These are phyloP conservation scores for Acer saccharum DNA, from an alignment of 345 rosid species.

Conservation along the genomic window DNA sequence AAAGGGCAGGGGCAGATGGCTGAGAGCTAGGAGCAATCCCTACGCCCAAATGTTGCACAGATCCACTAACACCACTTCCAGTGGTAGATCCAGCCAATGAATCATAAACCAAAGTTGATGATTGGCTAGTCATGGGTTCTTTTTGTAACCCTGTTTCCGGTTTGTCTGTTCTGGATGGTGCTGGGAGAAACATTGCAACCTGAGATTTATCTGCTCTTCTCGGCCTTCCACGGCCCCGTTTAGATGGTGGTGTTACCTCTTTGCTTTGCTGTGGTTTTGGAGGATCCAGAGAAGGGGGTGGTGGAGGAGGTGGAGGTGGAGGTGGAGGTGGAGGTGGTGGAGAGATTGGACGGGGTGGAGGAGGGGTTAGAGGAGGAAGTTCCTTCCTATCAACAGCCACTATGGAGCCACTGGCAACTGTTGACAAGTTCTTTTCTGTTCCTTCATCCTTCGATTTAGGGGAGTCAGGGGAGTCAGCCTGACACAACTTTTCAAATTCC, in stretches of 20 bases:
- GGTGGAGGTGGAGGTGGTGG: not conserved
- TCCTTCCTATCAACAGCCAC: constrained; percentile 30
- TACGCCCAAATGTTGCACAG: constrained; percentile 25
- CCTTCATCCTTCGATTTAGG: constrained; percentile 59
- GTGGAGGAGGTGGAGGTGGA: constrained; percentile 22
- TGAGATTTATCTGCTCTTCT: constrained; percentile 67
- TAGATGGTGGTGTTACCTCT: constrained; percentile 73
- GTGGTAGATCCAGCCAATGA: constrained; percentile 31
- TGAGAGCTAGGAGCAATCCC: constrained; percentile 32
- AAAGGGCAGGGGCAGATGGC: constrained; percentile 27
- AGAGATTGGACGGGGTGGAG: not conserved
- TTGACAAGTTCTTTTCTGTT: constrained; percentile 40
- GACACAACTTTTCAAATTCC: constrained; percentile 92
- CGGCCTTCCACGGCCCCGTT: constrained; percentile 96
- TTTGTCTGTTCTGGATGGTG: constrained; percentile 38
- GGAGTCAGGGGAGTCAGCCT: constrained; percentile 74
- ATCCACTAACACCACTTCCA: constrained; percentile 25
- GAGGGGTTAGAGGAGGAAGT: constrained; percentile 23
- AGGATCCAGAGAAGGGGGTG: constrained; percentile 24
- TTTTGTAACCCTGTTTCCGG: constrained; percentile 37
- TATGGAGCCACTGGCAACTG: constrained; percentile 33
- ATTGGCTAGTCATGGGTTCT: constrained; percentile 37
- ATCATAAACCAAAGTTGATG: constrained; percentile 27
- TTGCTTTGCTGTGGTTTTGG: constrained; percentile 41
- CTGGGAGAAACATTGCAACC: constrained; percentile 26